phyloP scores from a whole-genome alignment of 148 eudicot genomes.

The Rhododendron ovatum region DNA sequence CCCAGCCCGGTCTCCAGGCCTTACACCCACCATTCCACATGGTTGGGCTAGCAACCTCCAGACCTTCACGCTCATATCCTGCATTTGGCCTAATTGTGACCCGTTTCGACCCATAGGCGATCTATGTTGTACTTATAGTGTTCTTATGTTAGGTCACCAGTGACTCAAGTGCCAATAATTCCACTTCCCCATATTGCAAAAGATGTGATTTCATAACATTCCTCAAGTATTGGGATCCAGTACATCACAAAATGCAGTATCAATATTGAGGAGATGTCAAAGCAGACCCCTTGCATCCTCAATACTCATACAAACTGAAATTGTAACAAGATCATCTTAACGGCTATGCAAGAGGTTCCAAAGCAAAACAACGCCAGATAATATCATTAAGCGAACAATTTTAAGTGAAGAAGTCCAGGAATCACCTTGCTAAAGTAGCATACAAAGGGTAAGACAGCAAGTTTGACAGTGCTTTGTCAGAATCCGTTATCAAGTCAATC shows the following conservation, averaged over 20 bases:
- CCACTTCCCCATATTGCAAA: not conserved
- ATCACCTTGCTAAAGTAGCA: constrained; percentile 67
- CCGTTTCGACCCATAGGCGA: not conserved
- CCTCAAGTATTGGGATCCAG: not conserved
- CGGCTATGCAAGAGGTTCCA: not conserved
- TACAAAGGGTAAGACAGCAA: constrained; percentile 76
- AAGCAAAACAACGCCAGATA: not conserved
- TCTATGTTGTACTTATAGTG: not conserved
- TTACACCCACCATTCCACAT: not conserved
- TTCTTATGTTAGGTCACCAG: not conserved
- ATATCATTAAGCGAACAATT: not conserved
- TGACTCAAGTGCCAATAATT: not conserved
- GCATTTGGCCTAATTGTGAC: not conserved
- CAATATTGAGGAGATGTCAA: not conserved
- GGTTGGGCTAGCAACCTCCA: not conserved
- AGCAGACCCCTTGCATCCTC: not conserved
- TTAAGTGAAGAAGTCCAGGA: constrained; percentile 8
- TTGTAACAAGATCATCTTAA: not conserved
- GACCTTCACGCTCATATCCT: not conserved
- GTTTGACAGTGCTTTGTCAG: constrained; percentile 59
- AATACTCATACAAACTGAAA: not conserved
- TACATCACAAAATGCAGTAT: not conserved
- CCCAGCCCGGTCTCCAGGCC: not conserved
- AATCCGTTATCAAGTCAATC: constrained; percentile 70
- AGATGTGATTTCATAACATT: not conserved